Conservation (phyloP, 371 early-diverging fungal species). For the Paraphysoderma sedebokerense region DNA sequence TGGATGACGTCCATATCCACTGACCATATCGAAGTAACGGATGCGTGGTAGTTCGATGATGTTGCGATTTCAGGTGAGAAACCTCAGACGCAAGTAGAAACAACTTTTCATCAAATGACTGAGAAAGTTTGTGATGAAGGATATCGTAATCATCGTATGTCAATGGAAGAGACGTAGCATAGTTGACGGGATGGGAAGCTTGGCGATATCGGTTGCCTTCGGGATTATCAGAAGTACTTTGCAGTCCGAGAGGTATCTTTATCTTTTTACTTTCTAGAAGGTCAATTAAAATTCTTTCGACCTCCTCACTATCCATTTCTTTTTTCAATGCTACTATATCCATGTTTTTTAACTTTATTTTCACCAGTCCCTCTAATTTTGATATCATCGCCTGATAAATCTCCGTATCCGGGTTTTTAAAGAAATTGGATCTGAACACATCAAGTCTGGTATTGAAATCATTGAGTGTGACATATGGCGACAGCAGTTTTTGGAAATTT, state of each 20-base stretch:
- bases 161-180: too few relatives aligned
- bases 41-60: conserved; percentile 6
- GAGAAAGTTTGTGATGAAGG: conserved; percentile 4
- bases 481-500: too few relatives aligned
- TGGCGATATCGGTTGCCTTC: not conserved
- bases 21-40: conserved; percentile 15
- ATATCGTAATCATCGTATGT: not conserved
- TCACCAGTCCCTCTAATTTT: too few relatives aligned
- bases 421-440: too few relatives aligned
- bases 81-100: conserved; percentile 17
- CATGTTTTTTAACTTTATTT: too few relatives aligned
- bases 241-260: not conserved
- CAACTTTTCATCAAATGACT: conserved; percentile 27
- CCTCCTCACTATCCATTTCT: not conserved
- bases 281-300: not conserved
- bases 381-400: too few relatives aligned
- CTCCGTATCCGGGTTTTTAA: too few relatives aligned
- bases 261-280: not conserved
- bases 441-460: too few relatives aligned
- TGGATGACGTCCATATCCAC: conserved; percentile 20
- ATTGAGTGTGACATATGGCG: too few relatives aligned
- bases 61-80: conserved; percentile 12
- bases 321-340: too few relatives aligned
- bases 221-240: not conserved
- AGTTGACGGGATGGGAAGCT: too few relatives aligned